Percentiles rank a stretch among this genome's conserved stretches.
phyloP scores from a whole-genome alignment of 306 rosid genomes.

The Vigna radiata region DNA sequence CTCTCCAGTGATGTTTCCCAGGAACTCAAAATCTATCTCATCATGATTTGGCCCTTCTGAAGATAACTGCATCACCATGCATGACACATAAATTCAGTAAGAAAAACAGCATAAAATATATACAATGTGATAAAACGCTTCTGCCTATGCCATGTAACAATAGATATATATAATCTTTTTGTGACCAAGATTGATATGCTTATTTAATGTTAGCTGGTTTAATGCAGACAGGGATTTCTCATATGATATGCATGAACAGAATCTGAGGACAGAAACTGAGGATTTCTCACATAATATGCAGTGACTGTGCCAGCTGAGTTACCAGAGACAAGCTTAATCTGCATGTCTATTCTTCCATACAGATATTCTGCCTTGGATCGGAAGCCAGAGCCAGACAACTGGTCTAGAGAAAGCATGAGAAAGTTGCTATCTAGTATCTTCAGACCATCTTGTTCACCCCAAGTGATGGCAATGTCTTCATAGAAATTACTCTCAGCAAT shows the following conservation, averaged over 20 bases:
- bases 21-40: slow-evolving; percentile 56
- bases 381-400: slow-evolving; percentile 55
- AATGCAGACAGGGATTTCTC: background rate
- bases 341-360: slow-evolving; percentile 53
- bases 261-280: background rate
- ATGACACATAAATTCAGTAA: slow-evolving; percentile 5
- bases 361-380: slow-evolving; percentile 49
- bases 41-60: slow-evolving; percentile 50
- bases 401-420: slow-evolving; percentile 47
- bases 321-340: slow-evolving; percentile 50
- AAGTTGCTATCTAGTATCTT: slow-evolving; percentile 38
- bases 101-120: background rate
- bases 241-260: background rate
- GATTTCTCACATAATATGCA: slow-evolving; percentile 46
- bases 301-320: slow-evolving; percentile 56
- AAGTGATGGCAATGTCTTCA: slow-evolving; percentile 22
- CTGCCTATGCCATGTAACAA: background rate
- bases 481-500: slow-evolving; percentile 22
- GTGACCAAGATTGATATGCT: background rate
- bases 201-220: background rate
- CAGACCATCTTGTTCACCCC: slow-evolving; percentile 40
- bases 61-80: slow-evolving; percentile 38
- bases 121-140: background rate
- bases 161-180: background rate
- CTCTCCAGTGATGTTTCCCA: slow-evolving; percentile 50